Evolutionary conservation across 495 filamentous ascomycete genomes (phyloP).

Genomic region (Penicillium roqueforti): DNA sequence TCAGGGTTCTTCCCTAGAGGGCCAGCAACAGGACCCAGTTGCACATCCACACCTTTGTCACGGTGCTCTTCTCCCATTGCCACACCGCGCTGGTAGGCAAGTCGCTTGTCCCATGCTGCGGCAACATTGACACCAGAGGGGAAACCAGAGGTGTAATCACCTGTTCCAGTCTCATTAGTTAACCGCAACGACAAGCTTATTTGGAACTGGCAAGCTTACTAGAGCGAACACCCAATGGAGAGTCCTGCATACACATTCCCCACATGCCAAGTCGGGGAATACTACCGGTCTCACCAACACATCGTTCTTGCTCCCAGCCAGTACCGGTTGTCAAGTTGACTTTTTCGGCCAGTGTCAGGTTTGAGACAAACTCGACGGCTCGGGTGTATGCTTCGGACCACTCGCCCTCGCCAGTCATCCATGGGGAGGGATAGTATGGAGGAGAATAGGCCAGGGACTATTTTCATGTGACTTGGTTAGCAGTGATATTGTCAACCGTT

Average conservation of each 20-base stretch:
- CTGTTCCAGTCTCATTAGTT: constrained; percentile 30
- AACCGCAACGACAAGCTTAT: not conserved
- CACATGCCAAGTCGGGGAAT: constrained; percentile 68
- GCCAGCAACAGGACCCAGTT: constrained; percentile 86
- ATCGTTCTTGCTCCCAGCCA: constrained; percentile 74
- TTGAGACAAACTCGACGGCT: constrained; percentile 72
- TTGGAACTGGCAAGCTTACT: constrained; percentile 37
- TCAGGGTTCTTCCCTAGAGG: constrained; percentile 71
- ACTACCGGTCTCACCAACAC: constrained; percentile 66
- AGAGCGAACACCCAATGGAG: constrained; percentile 76
- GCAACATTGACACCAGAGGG: constrained; percentile 77
- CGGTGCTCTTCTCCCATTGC: constrained; percentile 78
- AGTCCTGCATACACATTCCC: constrained; percentile 84
- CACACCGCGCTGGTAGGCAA: constrained; percentile 71
- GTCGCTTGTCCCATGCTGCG: constrained; percentile 68
- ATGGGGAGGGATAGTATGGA: constrained; percentile 81
- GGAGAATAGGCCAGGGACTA: constrained; percentile 45
- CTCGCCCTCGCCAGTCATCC: constrained; percentile 63
- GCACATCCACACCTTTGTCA: constrained; percentile 79
- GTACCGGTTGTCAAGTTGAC: constrained; percentile 88
- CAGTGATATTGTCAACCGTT: not conserved
- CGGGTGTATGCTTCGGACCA: constrained; percentile 78
- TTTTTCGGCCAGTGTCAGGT: constrained; percentile 84
- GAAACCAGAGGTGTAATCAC: constrained; percentile 76
- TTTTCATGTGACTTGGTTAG: constrained; percentile 3